Evolutionary conservation across 139 green algal genomes (phyloP), one percentile per base, ranked within the genome.

Genomic region (Chlorella sorokiniana): DNA sequence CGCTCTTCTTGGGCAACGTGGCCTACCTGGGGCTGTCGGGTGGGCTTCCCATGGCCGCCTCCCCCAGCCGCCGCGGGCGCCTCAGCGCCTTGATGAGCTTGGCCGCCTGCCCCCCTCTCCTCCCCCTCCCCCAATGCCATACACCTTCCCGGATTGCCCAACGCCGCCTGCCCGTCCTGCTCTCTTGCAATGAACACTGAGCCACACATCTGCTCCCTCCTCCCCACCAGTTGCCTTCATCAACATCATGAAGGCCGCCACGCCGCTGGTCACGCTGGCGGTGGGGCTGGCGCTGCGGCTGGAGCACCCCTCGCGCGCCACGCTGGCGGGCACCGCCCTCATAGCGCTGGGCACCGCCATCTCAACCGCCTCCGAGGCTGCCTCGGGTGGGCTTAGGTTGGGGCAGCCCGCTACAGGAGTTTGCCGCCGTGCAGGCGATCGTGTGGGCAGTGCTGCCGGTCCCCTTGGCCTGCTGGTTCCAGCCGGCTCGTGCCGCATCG

Each of bases 221-320:
- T 33, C 31, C 14, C 45, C 20, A 62, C 61, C 78, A 83, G 72
- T 90, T 23, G 69, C 86, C 14, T 90, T 88, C 62, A 84, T 90
- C 40, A 86, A 87, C 65, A 90, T 90, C 41, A 42, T 90, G 20
- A 90, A 90, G 48, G 84, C 86, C 0, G 33, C 88, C n/a, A 90
- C 86, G 31, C 86, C 86, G 4, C 38, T 81, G 44, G 81, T 86
- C 27, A 90, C 86, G 11, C 41, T 90, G 33, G 62, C 85, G 11
- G 37, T 88, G 14, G 71, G 64, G 37, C 44, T 83, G 61, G 59
- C 64, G 11, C 41, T 83, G 59, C 67, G 84, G 18, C 42, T 82
- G 54, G 84, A 90, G 77, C 48, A 40, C 20, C 33, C 71, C 22
- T 82, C 84, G 45, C 38, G 38, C 37, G 27, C 54, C 9, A 59